Percentiles rank a stretch among this genome's conserved stretches.
These are phyloP conservation scores for Hammondia hammondi DNA, from an alignment of 169 alveolate genomes.

Conservation along the genomic window DNA sequence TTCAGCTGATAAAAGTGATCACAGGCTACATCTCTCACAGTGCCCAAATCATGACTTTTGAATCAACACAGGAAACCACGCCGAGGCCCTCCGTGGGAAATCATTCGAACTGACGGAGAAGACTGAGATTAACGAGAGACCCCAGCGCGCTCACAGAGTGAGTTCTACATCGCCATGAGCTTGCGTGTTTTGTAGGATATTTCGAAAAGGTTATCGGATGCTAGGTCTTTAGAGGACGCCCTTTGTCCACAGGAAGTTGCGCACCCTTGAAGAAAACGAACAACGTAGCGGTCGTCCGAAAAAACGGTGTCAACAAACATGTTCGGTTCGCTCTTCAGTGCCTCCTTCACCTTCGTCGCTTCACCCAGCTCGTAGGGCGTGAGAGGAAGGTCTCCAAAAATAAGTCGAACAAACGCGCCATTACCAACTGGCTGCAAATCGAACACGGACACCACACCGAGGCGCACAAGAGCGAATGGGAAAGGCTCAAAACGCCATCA, in stretches of 20 bases:
- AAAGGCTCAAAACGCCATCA: not conserved
- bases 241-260: not conserved
- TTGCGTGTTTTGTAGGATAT: no score
- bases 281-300: slow-evolving; percentile 69
- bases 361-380: slow-evolving; percentile 73
- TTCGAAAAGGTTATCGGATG: no score
- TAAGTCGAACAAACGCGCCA: slow-evolving; percentile 59
- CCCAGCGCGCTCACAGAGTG: no score
- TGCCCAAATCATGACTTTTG: no score
- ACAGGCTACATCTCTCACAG: no score
- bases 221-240: no score
- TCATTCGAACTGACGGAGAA: no score
- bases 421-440: slow-evolving; percentile 52
- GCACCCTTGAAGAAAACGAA: slow-evolving; percentile 79
- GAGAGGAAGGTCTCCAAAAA: slow-evolving; percentile 78
- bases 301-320: slow-evolving; percentile 72
- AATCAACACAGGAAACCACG: no score
- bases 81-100: no score
- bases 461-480: not conserved
- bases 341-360: slow-evolving; percentile 68
- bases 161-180: no score
- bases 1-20: no score
- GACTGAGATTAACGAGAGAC: no score
- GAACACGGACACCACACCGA: not conserved
- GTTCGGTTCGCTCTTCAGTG: slow-evolving; percentile 65